Evolutionary conservation across 2,329 filamentous ascomycete species (phyloP).

Genomic region (Fusarium penzigii): DNA sequence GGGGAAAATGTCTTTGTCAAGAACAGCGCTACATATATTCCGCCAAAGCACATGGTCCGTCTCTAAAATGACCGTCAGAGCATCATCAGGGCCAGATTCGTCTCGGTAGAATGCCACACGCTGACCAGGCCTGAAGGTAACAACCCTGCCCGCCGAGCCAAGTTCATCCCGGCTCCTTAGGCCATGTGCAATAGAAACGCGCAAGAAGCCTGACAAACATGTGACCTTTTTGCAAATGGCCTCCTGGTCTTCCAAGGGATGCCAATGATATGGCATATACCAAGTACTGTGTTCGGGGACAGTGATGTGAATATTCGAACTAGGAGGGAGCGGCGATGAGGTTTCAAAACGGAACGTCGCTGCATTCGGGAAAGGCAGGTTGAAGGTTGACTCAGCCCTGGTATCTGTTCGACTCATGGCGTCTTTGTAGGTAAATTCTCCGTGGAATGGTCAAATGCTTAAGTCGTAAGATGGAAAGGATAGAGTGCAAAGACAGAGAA

Average conservation of each 20-base stretch:
- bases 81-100: not conserved
- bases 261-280: not conserved
- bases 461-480: too few species aligned
- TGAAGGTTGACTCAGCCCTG: not conserved
- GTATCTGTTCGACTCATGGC: not conserved
- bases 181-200: not conserved
- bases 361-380: not conserved
- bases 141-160: not conserved
- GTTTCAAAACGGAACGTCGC: not conserved
- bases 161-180: not conserved
- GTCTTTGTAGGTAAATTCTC: not conserved
- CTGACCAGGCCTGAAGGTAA: not conserved
- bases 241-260: not conserved
- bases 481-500: too few species aligned
- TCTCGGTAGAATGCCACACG: not conserved
- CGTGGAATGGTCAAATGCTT: too few species aligned
- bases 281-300: not conserved
- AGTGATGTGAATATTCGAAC: not conserved
- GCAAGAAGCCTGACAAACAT: not conserved
- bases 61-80: not conserved
- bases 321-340: not conserved
- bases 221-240: not conserved
- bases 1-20: not conserved
- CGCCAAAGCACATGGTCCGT: not conserved
- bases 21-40: not conserved